phyloP scores from a whole-genome alignment of 176 grass and related monocot genomes.

The Musa troglodytarum region DNA sequence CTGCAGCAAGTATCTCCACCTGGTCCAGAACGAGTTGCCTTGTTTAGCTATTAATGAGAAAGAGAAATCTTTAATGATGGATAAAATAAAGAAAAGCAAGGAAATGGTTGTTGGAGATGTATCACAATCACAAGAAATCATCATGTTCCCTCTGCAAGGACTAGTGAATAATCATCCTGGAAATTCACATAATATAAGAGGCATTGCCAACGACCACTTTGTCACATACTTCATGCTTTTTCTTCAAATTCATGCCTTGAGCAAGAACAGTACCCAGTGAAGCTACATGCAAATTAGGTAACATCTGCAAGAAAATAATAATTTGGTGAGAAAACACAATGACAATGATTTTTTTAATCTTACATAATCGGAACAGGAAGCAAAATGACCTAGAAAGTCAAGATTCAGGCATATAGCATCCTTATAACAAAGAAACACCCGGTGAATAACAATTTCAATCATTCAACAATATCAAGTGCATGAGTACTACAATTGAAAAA shows the following conservation, averaged over 20 bases:
- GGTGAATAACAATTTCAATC: not conserved
- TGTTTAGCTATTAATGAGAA: not conserved
- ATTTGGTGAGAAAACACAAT: not conserved
- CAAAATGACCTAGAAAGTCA: not conserved
- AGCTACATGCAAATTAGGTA: conserved; percentile 39
- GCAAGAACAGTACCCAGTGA: conserved; percentile 71
- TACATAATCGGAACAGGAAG: not conserved
- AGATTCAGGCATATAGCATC: not conserved
- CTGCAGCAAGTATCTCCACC: conserved; percentile 67
- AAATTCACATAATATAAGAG: no score
- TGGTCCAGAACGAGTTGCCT: conserved; percentile 12
- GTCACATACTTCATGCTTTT: conserved; percentile 88
- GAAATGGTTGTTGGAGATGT: not conserved
- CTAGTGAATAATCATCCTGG: not conserved
- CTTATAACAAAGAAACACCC: not conserved
- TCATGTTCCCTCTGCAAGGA: not conserved
- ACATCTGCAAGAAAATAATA: conserved; percentile 36
- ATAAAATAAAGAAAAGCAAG: not conserved
- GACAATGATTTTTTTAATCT: not conserved
- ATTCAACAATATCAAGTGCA: conserved; percentile 3
- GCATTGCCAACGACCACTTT: not conserved
- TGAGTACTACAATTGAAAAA: not conserved
- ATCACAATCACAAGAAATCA: not conserved
- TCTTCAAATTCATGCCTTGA: conserved; percentile 95
- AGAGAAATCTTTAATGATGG: conserved; percentile 15